phyloP scores from a whole-genome alignment of 345 rosid genomes.

The Capsella bursapastoris region DNA sequence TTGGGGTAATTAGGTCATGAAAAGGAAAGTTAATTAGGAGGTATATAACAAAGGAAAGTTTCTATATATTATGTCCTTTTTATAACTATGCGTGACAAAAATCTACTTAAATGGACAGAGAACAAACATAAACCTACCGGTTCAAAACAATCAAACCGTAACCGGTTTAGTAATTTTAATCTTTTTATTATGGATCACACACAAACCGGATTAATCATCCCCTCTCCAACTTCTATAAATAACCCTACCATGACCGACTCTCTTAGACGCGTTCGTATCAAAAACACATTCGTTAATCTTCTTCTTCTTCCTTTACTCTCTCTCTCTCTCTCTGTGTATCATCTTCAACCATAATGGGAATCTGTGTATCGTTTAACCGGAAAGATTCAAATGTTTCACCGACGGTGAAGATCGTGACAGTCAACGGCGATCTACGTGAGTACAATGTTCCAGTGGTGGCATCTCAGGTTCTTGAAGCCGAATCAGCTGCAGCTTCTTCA shows the following conservation, averaged over 20 bases:
- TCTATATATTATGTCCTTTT: slow-evolving; percentile 4
- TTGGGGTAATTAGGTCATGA: slow-evolving; percentile 14
- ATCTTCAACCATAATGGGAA: slow-evolving; percentile 53
- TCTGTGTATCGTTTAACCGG: slow-evolving; percentile 51
- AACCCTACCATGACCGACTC: slow-evolving; percentile 27
- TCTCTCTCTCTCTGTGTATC: not conserved
- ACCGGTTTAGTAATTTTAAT: not conserved
- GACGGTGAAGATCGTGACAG: slow-evolving; percentile 66
- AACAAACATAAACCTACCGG: slow-evolving; percentile 29
- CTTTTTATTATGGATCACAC: not conserved
- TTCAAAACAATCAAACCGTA: slow-evolving; percentile 4
- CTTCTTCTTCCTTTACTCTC: not conserved
- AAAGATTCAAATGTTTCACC: slow-evolving; percentile 28
- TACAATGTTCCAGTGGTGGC: slow-evolving; percentile 60
- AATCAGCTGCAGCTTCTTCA: slow-evolving; percentile 39
- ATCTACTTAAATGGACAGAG: slow-evolving; percentile 36
- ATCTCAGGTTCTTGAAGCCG: slow-evolving; percentile 57
- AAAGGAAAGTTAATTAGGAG: slow-evolving; percentile 26
- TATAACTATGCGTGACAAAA: slow-evolving; percentile 16
- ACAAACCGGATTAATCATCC: slow-evolving; percentile 28
- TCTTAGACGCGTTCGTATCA: slow-evolving; percentile 32
- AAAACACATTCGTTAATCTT: not conserved
- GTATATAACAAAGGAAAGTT: not conserved
- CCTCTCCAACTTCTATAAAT: slow-evolving; percentile 26
- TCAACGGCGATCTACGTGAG: slow-evolving; percentile 65